These are phyloP conservation scores for Parasarocladium wereldwijsianum DNA, from an alignment of 2,329 filamentous ascomycete species.

Conservation along the genomic window DNA sequence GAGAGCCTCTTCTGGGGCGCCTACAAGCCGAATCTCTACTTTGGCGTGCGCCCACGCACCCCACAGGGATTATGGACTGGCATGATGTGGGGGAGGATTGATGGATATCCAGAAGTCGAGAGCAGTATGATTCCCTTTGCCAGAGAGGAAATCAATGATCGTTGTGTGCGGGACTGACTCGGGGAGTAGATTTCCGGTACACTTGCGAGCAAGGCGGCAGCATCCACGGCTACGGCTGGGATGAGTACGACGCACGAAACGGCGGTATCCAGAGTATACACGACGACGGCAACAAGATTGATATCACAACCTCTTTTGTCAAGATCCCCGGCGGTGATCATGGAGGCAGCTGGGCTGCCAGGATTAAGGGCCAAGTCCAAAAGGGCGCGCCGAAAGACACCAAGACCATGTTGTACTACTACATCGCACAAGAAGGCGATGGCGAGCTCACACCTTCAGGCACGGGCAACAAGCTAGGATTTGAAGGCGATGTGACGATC, in stretches of 20 bases:
- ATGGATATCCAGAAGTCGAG: conserved; percentile 47
- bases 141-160: no score
- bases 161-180: background rate
- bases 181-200: conserved; percentile 59
- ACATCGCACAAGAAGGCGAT: conserved; percentile 67
- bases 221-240: conserved; percentile 95
- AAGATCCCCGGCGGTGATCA: conserved; percentile 77
- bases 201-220: conserved; percentile 93
- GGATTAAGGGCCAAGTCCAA: conserved; percentile 69
- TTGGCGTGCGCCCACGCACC: conserved; percentile 71
- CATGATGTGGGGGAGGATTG: conserved; percentile 78
- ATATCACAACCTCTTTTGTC: conserved; percentile 85
- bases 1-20: conserved; percentile 90
- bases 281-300: conserved; percentile 74
- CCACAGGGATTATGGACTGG: conserved; percentile 71
- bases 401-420: conserved; percentile 70
- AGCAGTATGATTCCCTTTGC: background rate
- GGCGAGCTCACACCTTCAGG: conserved; percentile 44
- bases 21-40: conserved; percentile 88
- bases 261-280: conserved; percentile 85
- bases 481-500: conserved; percentile 49
- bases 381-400: conserved; percentile 51
- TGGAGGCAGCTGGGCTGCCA: conserved; percentile 83
- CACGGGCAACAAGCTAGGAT: conserved; percentile 30
- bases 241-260: conserved; percentile 81